phyloP scores from a whole-genome alignment of 2,329 filamentous ascomycete species.

The Ceratocystis huliohia region DNA sequence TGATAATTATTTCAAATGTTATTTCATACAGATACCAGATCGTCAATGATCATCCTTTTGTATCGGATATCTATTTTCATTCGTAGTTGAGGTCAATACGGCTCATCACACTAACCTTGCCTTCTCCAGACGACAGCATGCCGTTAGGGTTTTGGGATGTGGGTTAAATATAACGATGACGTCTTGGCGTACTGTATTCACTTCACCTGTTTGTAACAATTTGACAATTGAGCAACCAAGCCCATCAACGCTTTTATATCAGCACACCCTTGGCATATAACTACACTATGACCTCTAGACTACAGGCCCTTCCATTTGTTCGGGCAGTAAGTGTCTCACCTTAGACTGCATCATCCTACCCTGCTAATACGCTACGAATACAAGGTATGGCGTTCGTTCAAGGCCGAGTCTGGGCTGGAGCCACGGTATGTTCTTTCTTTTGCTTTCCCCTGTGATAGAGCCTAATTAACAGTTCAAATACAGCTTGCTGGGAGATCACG shows the following conservation, averaged over 20 bases:
- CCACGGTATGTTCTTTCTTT: constrained; percentile 49
- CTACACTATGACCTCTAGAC: background rate
- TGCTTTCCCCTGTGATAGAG: background rate
- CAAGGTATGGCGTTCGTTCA: constrained; percentile 76
- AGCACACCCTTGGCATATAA: background rate
- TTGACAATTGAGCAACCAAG: background rate
- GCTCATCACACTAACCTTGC: too few relatives aligned
- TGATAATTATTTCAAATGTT: too few relatives aligned
- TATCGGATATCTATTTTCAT: too few relatives aligned
- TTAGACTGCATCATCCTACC: background rate
- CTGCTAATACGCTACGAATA: background rate
- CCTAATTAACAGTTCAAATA: background rate
- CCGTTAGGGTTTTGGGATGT: background rate
- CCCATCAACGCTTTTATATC: background rate
- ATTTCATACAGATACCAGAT: too few relatives aligned
- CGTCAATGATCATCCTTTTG: too few relatives aligned
- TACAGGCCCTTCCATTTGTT: constrained; percentile 16
- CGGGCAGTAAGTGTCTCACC: constrained; percentile 12
- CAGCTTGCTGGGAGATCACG: constrained; percentile 34
- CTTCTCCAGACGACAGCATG: too few relatives aligned
- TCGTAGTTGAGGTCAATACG: too few relatives aligned
- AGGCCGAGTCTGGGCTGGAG: constrained; percentile 74
- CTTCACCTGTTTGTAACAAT: background rate
- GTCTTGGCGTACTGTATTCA: background rate
- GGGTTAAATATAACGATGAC: background rate